Evolutionary conservation across 345 rosid genomes (phyloP).

Genomic region (Populus euphratica): DNA sequence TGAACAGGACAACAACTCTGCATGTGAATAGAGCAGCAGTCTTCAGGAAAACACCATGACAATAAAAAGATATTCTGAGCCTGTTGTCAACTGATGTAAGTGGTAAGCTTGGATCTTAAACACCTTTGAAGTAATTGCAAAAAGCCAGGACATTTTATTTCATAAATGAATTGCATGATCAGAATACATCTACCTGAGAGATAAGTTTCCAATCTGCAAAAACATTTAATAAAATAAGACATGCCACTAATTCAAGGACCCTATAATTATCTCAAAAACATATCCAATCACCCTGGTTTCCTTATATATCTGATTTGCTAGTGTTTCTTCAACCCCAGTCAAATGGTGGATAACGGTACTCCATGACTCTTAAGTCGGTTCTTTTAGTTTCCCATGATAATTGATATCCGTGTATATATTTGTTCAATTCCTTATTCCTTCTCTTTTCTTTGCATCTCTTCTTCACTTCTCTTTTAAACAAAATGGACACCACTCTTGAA

Average conservation of each 20-base stretch:
- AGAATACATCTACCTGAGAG: background rate
- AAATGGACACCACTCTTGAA: too few species aligned
- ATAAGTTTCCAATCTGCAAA: background rate
- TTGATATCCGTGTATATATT: too few species aligned
- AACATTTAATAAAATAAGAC: background rate
- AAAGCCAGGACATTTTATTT: background rate
- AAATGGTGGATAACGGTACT: too few species aligned
- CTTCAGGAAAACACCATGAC: background rate
- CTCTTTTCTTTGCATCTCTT: too few species aligned
- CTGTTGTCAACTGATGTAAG: background rate
- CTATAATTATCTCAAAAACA: background rate
- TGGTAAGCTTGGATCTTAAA: background rate
- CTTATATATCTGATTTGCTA: background rate
- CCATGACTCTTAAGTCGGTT: too few species aligned
- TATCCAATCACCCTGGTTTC: background rate
- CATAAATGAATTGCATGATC: background rate
- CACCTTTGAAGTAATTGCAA: background rate
- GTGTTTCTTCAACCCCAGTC: too few species aligned
- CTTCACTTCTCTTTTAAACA: too few species aligned
- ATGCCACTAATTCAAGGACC: background rate
- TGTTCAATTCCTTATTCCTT: too few species aligned
- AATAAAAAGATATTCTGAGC: background rate
- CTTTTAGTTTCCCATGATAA: too few species aligned
- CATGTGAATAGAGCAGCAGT: background rate
- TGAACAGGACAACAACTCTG: background rate